Evolutionary conservation across 2,329 filamentous ascomycete genomes (phyloP).

Genomic region (Thyridium curvatum): DNA sequence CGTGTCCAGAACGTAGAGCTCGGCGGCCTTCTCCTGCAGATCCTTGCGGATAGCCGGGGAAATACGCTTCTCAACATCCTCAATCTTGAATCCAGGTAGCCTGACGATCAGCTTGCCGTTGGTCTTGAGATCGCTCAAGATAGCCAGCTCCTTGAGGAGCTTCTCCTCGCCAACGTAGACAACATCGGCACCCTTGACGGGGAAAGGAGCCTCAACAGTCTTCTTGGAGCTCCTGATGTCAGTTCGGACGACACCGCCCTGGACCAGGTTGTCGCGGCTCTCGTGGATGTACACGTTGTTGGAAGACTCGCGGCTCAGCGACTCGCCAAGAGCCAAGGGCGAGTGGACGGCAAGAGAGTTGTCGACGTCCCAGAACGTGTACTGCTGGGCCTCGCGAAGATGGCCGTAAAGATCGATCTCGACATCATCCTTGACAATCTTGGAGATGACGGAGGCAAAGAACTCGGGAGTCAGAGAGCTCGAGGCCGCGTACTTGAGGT

Average conservation of each 20-base stretch:
- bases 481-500: constrained; percentile 82
- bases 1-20: constrained; percentile 72
- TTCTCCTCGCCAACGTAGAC: constrained; percentile 73
- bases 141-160: constrained; percentile 71
- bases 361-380: constrained; percentile 90
- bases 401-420: constrained; percentile 25
- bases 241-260: constrained; percentile 74
- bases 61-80: constrained; percentile 84
- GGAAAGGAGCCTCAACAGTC: constrained; percentile 78
- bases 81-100: constrained; percentile 74
- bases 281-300: constrained; percentile 56
- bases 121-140: constrained; percentile 63
- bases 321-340: constrained; percentile 50
- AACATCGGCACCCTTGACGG: constrained; percentile 72
- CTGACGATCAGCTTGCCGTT: constrained; percentile 70
- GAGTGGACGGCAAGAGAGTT: constrained; percentile 61
- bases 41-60: constrained; percentile 63
- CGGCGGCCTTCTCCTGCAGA: constrained; percentile 62
- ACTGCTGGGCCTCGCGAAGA: constrained; percentile 66
- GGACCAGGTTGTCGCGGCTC: constrained; percentile 58
- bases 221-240: constrained; percentile 81
- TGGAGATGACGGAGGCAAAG: constrained; percentile 44
- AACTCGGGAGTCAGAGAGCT: constrained; percentile 49
- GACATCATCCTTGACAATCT: constrained; percentile 39
- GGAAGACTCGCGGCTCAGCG: constrained; percentile 67